These are phyloP conservation scores for Dalbergia cultrata DNA, from an alignment of 306 rosid genomes.

Conservation along the genomic window DNA sequence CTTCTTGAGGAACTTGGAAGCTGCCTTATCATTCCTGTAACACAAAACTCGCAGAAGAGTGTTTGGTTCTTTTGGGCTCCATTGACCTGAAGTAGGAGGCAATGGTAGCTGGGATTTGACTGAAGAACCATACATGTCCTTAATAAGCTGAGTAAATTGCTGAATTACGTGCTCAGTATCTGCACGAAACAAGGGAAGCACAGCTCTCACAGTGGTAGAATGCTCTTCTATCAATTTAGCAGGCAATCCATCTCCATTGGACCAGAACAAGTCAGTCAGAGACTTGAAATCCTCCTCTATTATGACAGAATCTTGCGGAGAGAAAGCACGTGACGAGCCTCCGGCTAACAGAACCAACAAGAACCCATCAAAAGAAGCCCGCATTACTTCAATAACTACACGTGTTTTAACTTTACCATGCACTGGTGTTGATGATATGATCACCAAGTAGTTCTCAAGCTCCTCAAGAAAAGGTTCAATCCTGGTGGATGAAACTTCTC, in stretches of 20 bases:
- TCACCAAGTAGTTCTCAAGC: constrained; percentile 86
- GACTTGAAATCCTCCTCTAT: constrained; percentile 87
- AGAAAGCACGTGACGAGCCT: constrained; percentile 85
- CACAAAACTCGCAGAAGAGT: constrained; percentile 87
- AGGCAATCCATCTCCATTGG: constrained; percentile 94
- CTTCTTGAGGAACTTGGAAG: constrained; percentile 95
- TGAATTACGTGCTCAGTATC: constrained; percentile 69
- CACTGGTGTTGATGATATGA: constrained; percentile 75
- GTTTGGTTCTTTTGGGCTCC: constrained; percentile 89
- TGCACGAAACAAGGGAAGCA: constrained; percentile 62
- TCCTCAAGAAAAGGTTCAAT: constrained; percentile 82
- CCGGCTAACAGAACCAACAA: constrained; percentile 87
- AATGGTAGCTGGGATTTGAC: constrained; percentile 76
- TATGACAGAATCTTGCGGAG: constrained; percentile 65
- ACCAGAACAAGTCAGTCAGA: constrained; percentile 90
- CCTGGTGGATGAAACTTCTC: constrained; percentile 73
- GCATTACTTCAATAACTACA: constrained; percentile 79
- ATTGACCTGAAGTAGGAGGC: constrained; percentile 82
- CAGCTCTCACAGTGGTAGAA: constrained; percentile 59
- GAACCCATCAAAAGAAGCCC: constrained; percentile 87
- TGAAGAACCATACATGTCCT: constrained; percentile 63
- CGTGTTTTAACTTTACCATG: constrained; percentile 91
- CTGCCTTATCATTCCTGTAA: constrained; percentile 79
- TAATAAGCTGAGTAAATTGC: constrained; percentile 61
- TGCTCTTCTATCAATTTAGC: constrained; percentile 69